These are phyloP conservation scores for Pichia phayaonensis DNA, from an alignment of 805 yeast genomes.

Conservation along the genomic window DNA sequence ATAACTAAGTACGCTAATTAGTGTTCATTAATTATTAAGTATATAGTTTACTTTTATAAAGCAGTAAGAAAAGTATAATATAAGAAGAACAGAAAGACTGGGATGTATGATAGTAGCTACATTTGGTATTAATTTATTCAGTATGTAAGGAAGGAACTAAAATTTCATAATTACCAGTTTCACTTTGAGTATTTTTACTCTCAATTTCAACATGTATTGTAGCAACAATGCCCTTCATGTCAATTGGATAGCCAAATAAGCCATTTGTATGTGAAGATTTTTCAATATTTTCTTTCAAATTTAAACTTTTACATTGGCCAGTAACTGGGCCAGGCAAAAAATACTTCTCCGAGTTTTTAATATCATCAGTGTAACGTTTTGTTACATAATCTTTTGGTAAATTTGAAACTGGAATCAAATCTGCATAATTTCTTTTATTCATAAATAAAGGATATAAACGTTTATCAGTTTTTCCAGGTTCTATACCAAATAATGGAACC, in stretches of 20 bases:
- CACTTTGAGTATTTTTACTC: constrained; percentile 36
- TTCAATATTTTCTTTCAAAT: neutral
- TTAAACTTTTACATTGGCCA: constrained; percentile 12
- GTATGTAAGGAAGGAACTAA: constrained; percentile 47
- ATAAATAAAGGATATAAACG: constrained; percentile 42
- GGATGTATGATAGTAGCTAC: neutral
- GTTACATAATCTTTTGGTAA: constrained; percentile 9
- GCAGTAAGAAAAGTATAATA: neutral
- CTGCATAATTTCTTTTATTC: constrained; percentile 68
- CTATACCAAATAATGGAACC: constrained; percentile 59
- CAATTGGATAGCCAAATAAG: constrained; percentile 44
- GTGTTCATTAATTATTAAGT: neutral
- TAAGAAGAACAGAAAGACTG: too few species aligned
- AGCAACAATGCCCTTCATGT: constrained; percentile 51
- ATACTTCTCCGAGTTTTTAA: neutral
- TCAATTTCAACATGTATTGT: constrained; percentile 71
- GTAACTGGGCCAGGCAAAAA: constrained; percentile 20
- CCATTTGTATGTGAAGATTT: constrained; percentile 2
- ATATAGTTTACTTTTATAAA: too few species aligned
- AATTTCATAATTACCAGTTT: constrained; percentile 59
- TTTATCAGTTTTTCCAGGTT: constrained; percentile 41
- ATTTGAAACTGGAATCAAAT: constrained; percentile 48
- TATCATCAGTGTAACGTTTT: constrained; percentile 22
- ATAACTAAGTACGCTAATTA: neutral
- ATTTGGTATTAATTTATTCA: neutral